These are phyloP conservation scores for Sporothrix euskadiensis DNA, from an alignment of 2,329 filamentous ascomycete genomes.

Conservation along the genomic window DNA sequence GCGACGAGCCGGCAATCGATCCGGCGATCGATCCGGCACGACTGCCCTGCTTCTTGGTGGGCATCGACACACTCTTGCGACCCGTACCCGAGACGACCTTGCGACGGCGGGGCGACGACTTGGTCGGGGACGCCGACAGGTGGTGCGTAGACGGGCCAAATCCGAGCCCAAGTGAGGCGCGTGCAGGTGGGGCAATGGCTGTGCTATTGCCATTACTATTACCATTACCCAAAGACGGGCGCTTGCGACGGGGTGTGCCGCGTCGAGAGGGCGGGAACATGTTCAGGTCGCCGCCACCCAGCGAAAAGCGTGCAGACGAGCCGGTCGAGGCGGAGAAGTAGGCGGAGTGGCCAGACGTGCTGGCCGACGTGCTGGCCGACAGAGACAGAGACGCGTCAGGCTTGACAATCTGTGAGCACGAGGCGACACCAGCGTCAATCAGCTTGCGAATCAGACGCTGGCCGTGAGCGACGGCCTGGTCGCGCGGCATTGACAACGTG, in stretches of 20 bases:
- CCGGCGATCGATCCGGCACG: not conserved
- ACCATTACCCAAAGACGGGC: constrained; percentile 42
- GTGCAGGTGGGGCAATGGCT: not conserved
- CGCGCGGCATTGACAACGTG: constrained; percentile 76
- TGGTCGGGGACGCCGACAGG: constrained; percentile 64
- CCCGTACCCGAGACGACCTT: constrained; percentile 57
- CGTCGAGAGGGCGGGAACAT: constrained; percentile 68
- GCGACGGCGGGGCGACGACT: constrained; percentile 77
- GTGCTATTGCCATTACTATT: not conserved
- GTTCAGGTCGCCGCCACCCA: constrained; percentile 60
- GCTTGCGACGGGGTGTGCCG: constrained; percentile 77
- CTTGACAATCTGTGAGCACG: constrained; percentile 82
- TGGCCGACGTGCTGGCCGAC: not conserved
- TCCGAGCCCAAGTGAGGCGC: not conserved
- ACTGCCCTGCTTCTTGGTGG: constrained; percentile 66
- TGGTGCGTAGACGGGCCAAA: constrained; percentile 36
- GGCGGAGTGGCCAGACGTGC: not conserved
- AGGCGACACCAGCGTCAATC: constrained; percentile 71
- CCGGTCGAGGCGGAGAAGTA: constrained; percentile 3
- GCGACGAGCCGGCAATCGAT: not conserved
- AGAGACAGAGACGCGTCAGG: constrained; percentile 63
- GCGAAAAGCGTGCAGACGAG: constrained; percentile 36
- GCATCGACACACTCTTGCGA: constrained; percentile 74
- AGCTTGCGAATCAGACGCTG: constrained; percentile 75
- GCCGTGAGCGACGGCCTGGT: constrained; percentile 78